A percentile compares a stretch with the other conserved stretches of the same genome.
Conservation (phyloP, 805 yeast species). For the Candida nitratophila region DNA sequence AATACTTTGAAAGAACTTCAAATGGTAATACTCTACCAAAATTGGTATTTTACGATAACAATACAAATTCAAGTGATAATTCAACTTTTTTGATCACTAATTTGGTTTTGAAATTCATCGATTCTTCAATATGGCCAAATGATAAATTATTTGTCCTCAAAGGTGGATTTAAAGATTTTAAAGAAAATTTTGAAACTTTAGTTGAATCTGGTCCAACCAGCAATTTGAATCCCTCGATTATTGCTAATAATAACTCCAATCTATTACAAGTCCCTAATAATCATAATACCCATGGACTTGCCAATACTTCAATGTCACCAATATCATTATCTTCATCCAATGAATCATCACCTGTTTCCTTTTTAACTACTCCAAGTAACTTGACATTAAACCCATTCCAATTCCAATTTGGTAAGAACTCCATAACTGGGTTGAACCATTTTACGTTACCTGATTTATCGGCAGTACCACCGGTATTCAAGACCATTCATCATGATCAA, state of each 20-base stretch:
- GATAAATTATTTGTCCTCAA: constrained; percentile 30
- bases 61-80: constrained; percentile 21
- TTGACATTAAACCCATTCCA: not conserved
- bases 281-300: not conserved
- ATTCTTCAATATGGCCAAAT: constrained; percentile 28
- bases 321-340: not conserved
- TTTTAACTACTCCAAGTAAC: not conserved
- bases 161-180: constrained; percentile 34
- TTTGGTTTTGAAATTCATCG: constrained; percentile 40
- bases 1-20: constrained; percentile 22
- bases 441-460: constrained; percentile 45
- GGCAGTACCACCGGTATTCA: constrained; percentile 34
- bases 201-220: constrained; percentile 16
- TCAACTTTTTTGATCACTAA: constrained; percentile 36
- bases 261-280: not conserved
- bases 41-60: constrained; percentile 47
- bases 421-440: constrained; percentile 33
- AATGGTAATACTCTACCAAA: constrained; percentile 28
- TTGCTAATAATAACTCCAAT: too few relatives aligned
- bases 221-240: not conserved
- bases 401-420: constrained; percentile 5
- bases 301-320: not conserved
- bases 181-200: constrained; percentile 17
- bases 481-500: constrained; percentile 51
- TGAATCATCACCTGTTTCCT: not conserved